Evolutionary conservation across 1,284 basidiomycete species (phyloP), one percentile per base, ranked within the genome.

Genomic region (Tilletia walkeri): DNA sequence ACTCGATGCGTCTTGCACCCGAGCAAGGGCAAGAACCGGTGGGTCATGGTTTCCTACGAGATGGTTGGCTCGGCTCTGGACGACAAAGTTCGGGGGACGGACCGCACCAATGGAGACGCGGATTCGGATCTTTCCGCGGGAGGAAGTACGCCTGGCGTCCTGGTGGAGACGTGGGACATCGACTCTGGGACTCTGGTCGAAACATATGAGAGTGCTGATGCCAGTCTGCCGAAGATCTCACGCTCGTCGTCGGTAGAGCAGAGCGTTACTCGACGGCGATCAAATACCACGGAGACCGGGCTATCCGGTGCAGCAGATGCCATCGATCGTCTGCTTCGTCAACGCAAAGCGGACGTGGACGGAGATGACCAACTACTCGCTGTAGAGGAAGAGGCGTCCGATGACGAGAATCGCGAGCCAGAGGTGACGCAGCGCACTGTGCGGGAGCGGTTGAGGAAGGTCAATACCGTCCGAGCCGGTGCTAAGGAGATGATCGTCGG

Each of bases 11-110:
- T 86, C 4, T 86, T 94, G 0, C 94, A 97, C 80, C 94, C 94
- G 0, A 89, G 90, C 0, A 92, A 90, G 72, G 86, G 87, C 0
- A 83, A 84, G 73, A 93, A 93, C 0, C 89, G 91, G 63, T 96
- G 93, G 92, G 87, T 97, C 36, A 89, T 95, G 84, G 91, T 95
- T 36, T 89, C 93, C 0, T 85, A 90, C 10, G 91, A 92, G 41
- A 65, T 49, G 10, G 34, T 71, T 0, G 70, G 65, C 12, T 61
- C 69, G 38, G 45, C 41, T 36, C 48, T 38, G 30, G 45, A 38
- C 10, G 63, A 34, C 65, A n/a, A 41, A 3, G 2, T 18, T 16
- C 12, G 39, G 38, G 10, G 49, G 24, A 30, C 66, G 63, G 49
- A 63, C 6, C 36, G 36, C 36, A n/a, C 59, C 3, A 41, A 63